Evolutionary conservation across 345 rosid species (phyloP).

Genomic region (Cardiospermum halicacabum): DNA sequence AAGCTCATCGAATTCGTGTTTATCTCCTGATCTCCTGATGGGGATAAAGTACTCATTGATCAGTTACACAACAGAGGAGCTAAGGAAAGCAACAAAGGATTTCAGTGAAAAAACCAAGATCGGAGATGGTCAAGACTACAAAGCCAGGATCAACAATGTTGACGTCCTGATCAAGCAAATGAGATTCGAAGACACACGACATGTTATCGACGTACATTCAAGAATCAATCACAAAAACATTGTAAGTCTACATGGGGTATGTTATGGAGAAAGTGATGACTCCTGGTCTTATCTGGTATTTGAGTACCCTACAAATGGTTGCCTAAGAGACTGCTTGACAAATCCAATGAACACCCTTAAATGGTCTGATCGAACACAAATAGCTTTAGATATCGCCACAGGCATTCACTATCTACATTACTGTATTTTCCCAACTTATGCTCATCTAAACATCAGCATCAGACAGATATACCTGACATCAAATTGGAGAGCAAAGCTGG

Average conservation of each 20-base stretch:
- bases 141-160: constrained; percentile 28
- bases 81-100: constrained; percentile 30
- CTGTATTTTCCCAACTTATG: constrained; percentile 47
- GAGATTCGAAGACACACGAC: constrained; percentile 37
- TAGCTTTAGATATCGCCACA: constrained; percentile 45
- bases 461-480: constrained; percentile 35
- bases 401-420: constrained; percentile 47
- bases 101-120: constrained; percentile 37
- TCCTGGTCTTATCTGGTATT: constrained; percentile 40
- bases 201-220: constrained; percentile 40
- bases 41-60: constrained; percentile 45
- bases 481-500: constrained; percentile 51
- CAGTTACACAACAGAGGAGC: constrained; percentile 33
- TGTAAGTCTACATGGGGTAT: constrained; percentile 43
- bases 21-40: constrained; percentile 52
- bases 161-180: constrained; percentile 46
- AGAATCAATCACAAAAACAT: constrained; percentile 55
- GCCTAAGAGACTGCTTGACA: constrained; percentile 38
- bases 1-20: constrained; percentile 39
- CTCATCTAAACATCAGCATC: constrained; percentile 34
- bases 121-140: constrained; percentile 29
- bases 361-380: constrained; percentile 36
- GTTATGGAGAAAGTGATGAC: constrained; percentile 30
- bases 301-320: constrained; percentile 43
- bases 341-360: constrained; percentile 18